These are phyloP conservation scores for Xerocomellus chrysenteron DNA, from an alignment of 768 basidiomycete species.

Conservation along the genomic window DNA sequence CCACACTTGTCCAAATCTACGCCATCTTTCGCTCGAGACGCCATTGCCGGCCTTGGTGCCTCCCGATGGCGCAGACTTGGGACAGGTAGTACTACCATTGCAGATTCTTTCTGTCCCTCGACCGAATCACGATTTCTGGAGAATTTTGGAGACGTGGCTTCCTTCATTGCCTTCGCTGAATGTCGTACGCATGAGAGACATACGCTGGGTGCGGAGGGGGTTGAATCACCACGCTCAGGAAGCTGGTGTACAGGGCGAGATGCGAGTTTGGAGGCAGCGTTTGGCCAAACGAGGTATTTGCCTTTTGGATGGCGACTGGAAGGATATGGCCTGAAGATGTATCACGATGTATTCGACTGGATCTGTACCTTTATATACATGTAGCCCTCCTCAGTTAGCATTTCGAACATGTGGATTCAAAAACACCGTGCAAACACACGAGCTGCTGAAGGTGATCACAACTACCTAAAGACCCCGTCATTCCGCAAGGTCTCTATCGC, in stretches of 20 bases:
- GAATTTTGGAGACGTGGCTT: slow-evolving; percentile 52
- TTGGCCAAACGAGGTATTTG: slow-evolving; percentile 56
- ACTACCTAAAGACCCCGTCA: neutral
- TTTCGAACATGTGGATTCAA: neutral
- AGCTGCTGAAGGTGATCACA: neutral
- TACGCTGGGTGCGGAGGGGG: slow-evolving; percentile 71
- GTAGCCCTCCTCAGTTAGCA: no score
- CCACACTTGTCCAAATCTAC: slow-evolving; percentile 50
- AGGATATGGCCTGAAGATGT: slow-evolving; percentile 31
- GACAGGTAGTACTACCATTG: slow-evolving; percentile 37
- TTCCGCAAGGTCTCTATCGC: slow-evolving; percentile 28
- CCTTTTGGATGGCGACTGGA: slow-evolving; percentile 75
- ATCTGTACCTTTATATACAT: no score
- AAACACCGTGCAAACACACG: neutral
- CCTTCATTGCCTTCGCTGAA: slow-evolving; percentile 55
- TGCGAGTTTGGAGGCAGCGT: slow-evolving; percentile 69
- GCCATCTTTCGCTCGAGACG: slow-evolving; percentile 70
- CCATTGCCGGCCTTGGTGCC: slow-evolving; percentile 57
- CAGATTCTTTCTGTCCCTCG: slow-evolving; percentile 73
- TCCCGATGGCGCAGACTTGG: slow-evolving; percentile 26
- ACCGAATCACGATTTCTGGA: slow-evolving; percentile 61
- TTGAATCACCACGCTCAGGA: slow-evolving; percentile 63
- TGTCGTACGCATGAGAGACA: slow-evolving; percentile 61
- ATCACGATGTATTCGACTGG: no score
- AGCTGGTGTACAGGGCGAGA: slow-evolving; percentile 79